Base-by-base conservation (phyloP, 352 stramenopile genomes). In the Phytopythium sindhum region DNA sequence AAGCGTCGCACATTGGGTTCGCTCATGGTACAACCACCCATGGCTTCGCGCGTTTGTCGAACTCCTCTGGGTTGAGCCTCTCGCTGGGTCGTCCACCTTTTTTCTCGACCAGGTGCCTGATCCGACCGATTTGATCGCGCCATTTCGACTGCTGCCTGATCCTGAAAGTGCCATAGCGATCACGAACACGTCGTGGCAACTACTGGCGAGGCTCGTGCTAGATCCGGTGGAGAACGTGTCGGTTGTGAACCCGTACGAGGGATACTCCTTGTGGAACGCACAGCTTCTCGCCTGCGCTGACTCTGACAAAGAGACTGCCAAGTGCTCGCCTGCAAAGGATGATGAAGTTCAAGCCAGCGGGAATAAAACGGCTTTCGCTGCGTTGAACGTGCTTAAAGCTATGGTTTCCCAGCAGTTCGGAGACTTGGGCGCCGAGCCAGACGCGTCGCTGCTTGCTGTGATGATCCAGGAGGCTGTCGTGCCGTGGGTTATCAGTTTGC, bases 1-100 rank as follows among this genome's bases (percentile, higher is more conserved):
- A 31, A 56, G 74, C 5, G 64, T 81, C 9, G 68, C 64, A 0
- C 73, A 88, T 53, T 90, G 81, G 81, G 15, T 90, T 4, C 37
- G 68, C 15, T 89, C 81, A 8, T 88, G 79, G 74, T 67, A 77
- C 12, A 73, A 67, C 21, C 79, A 89, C 24, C 81, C 81, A 9
- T 66, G 57, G 29, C 69, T 80, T 57, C 64, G 65, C 12, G 65
- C 80, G 56, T 80, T 87, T 47, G 68, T 87, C 10, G 80, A 90
- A 60, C 68, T 74, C 31, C 64, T 84, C 24, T 90, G 80, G 81
- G 51, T 78, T 12, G 52, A 73, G 31, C 15, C 57, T 2, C 28
- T 64, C 0, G 48, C 64, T 1, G 26, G 35, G 17, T 47, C 60
- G 4, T 45, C 44, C 1, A 31, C 57, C 1, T 71, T 64, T 4